Percentiles rank a stretch among this genome's conserved stretches.
Conservation (phyloP, 2,329 filamentous ascomycete genomes). For the Diaporthe sp. region DNA sequence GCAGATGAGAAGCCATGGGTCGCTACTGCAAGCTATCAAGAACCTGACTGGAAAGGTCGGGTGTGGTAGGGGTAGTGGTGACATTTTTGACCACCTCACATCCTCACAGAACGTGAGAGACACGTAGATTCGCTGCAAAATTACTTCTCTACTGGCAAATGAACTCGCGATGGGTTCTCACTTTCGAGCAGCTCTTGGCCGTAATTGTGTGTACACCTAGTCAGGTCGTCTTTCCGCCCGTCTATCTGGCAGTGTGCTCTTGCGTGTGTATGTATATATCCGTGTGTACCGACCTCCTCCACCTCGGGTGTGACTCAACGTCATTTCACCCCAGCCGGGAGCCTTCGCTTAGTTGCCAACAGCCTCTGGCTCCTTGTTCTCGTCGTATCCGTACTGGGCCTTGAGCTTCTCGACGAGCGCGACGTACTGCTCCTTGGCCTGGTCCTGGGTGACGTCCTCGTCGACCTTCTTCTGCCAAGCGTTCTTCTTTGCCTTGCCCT, state of each 20-base stretch:
- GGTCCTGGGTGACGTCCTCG: slow-evolving; percentile 70
- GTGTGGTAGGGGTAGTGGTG: slow-evolving; percentile 52
- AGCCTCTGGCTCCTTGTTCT: slow-evolving; percentile 72
- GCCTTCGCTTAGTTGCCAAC: slow-evolving; percentile 52
- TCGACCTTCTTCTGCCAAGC: slow-evolving; percentile 82
- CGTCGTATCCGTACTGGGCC: slow-evolving; percentile 76
- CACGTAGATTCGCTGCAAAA: background rate
- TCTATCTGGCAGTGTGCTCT: slow-evolving; percentile 21
- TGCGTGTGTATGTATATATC: slow-evolving; percentile 23
- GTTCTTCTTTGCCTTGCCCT: slow-evolving; percentile 85
- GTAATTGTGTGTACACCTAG: slow-evolving; percentile 2
- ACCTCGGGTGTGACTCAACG: background rate
- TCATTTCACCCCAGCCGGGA: background rate
- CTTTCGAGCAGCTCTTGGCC: slow-evolving; percentile 5
- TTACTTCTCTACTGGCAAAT: background rate
- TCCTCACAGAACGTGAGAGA: background rate
- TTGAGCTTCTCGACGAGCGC: slow-evolving; percentile 80
- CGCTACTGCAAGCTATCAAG: slow-evolving; percentile 69
- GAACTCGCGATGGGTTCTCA: background rate
- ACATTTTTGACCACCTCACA: background rate
- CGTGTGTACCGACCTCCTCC: background rate
- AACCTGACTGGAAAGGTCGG: slow-evolving; percentile 72
- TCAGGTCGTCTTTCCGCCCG: slow-evolving; percentile 2
- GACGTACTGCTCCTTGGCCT: slow-evolving; percentile 85
- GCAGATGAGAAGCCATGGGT: slow-evolving; percentile 81